Conservation (phyloP, 495 filamentous ascomycete species). For the Podospora appendiculata region DNA sequence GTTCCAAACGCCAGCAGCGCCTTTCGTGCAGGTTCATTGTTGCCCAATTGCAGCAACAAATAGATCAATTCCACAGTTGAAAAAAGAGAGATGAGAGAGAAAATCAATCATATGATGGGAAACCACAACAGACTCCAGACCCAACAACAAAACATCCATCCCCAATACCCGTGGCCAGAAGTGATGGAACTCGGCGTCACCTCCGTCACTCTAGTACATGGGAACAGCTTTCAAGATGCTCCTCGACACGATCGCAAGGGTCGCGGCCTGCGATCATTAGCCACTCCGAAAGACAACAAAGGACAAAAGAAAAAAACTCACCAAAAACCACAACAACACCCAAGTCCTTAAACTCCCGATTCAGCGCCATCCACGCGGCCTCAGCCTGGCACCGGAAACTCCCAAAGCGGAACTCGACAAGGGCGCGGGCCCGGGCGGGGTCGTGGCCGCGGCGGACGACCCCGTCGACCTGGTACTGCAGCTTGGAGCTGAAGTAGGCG, state of each 20-base stretch:
- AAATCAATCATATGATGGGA: too few species aligned
- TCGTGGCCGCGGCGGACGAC: background rate
- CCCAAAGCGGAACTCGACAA: slow-evolving; percentile 33
- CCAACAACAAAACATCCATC: too few species aligned
- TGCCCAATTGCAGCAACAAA: too few species aligned
- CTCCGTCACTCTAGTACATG: background rate
- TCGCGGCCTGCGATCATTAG: background rate
- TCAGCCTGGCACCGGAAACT: slow-evolving; percentile 37
- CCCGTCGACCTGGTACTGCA: slow-evolving; percentile 20
- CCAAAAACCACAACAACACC: slow-evolving; percentile 18
- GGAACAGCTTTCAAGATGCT: background rate
- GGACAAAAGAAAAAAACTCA: slow-evolving; percentile 2
- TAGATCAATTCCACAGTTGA: too few species aligned
- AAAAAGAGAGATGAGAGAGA: too few species aligned
- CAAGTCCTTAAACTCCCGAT: slow-evolving; percentile 19
- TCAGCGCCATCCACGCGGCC: slow-evolving; percentile 26
- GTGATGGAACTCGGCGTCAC: too few species aligned
- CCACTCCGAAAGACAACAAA: background rate
- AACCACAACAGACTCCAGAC: too few species aligned
- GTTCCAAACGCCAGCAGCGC: too few species aligned
- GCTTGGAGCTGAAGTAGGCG: slow-evolving; percentile 13
- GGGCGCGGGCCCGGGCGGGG: background rate
- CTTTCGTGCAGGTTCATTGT: too few species aligned
- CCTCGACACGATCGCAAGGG: background rate
- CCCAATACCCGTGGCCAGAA: too few species aligned